Percentiles rank a stretch among this genome's conserved stretches.
Evolutionary conservation across 495 filamentous ascomycete genomes (phyloP).

Genomic region (Alectoria sarmentosa): DNA sequence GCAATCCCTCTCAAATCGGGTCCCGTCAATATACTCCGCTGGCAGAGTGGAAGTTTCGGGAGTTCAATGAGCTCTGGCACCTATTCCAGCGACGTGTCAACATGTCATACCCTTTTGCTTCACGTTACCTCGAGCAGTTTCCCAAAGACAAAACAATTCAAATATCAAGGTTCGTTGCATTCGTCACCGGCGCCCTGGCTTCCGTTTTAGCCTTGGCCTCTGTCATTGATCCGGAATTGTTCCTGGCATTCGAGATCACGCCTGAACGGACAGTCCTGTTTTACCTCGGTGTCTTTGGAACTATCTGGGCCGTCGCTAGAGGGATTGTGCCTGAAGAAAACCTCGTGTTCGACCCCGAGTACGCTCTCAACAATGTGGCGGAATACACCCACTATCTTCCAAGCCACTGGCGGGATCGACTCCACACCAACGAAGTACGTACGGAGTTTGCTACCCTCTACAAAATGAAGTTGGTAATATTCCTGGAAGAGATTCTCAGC

Average conservation of each 20-base stretch:
- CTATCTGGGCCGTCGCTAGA: conserved; percentile 71
- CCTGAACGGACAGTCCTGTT: conserved; percentile 76
- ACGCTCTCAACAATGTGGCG: conserved; percentile 76
- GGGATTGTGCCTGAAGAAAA: conserved; percentile 80
- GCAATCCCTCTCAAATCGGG: conserved; percentile 75
- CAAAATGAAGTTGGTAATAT: conserved; percentile 81
- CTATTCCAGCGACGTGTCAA: conserved; percentile 81
- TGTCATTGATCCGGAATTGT: conserved; percentile 80
- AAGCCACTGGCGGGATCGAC: conserved; percentile 74
- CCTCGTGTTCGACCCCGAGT: conserved; percentile 86
- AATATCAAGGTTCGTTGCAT: conserved; percentile 72
- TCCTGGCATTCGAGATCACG: conserved; percentile 86
- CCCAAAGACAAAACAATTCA: conserved; percentile 90
- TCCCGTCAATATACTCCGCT: conserved; percentile 86
- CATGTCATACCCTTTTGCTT: conserved; percentile 92
- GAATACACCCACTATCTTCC: conserved; percentile 89
- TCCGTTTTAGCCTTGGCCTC: conserved; percentile 76
- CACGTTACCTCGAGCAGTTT: conserved; percentile 90
- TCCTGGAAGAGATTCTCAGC: conserved; percentile 85
- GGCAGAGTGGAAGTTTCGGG: conserved; percentile 96
- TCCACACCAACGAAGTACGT: conserved; percentile 81
- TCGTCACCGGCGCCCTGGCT: conserved; percentile 76
- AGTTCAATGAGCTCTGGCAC: conserved; percentile 95
- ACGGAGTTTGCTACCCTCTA: conserved; percentile 83
- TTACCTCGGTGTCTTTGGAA: conserved; percentile 66